Evolutionary conservation across 169 alveolate species (phyloP).

Genomic region (Plasmodium malariae): DNA sequence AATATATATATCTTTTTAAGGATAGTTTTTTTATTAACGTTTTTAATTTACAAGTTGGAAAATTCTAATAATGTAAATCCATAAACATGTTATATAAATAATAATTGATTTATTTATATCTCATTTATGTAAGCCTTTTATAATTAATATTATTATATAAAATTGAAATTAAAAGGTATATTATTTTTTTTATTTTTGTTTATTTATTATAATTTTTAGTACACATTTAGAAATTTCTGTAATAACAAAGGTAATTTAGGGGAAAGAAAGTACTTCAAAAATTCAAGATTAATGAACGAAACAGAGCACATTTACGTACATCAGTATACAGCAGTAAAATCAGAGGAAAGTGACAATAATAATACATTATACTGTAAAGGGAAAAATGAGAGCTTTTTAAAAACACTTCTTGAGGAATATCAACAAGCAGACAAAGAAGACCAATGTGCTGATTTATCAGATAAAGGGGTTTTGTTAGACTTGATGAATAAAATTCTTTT

Average conservation of each 20-base stretch:
- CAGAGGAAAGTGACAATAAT: not conserved
- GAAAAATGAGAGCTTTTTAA: no score
- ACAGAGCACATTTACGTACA: not conserved
- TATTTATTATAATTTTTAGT: not conserved
- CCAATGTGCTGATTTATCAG: not conserved
- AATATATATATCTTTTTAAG: not conserved
- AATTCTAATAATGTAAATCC: not conserved
- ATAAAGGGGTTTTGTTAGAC: conserved; percentile 6
- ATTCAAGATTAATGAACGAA: not conserved
- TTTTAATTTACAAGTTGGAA: not conserved
- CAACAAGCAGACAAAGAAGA: not conserved
- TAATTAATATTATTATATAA: not conserved
- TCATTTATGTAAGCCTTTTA: not conserved
- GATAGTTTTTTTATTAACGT: conserved; percentile 9
- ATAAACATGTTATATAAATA: not conserved
- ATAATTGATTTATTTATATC: no score
- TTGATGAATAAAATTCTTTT: conserved; percentile 19
- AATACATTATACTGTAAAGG: no score
- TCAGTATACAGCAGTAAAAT: not conserved
- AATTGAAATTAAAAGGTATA: not conserved
- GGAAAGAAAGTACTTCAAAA: not conserved
- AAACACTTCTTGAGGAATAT: not conserved
- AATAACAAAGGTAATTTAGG: not conserved
- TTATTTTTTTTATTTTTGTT: not conserved
- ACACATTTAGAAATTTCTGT: not conserved